Percentiles rank a stretch among this genome's conserved stretches.
Evolutionary conservation across 169 alveolate genomes (phyloP).

Genomic region (Cryptosporidium parvum): DNA sequence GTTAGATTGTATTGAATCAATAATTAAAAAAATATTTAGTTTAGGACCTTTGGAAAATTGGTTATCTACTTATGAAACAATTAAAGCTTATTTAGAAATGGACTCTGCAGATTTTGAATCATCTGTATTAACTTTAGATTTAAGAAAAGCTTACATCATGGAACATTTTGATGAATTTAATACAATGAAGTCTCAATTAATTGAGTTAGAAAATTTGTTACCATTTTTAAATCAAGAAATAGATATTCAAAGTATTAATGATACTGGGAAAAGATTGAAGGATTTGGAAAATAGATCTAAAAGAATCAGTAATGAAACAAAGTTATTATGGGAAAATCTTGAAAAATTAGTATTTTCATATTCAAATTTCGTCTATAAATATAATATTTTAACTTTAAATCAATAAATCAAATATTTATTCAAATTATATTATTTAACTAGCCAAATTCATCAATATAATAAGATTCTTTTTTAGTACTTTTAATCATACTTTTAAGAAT

Average conservation of each 20-base stretch:
- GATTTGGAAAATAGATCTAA: conserved; percentile 39
- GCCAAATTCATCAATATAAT: background rate
- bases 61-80: conserved; percentile 49
- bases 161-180: conserved; percentile 62
- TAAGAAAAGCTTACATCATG: conserved; percentile 62
- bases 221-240: conserved; percentile 56
- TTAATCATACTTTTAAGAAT: conserved; percentile 57
- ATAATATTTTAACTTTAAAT: conserved; percentile 14
- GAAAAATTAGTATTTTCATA: conserved; percentile 34
- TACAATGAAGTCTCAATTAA: conserved; percentile 21
- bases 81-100: conserved; percentile 65
- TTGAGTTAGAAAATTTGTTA: conserved; percentile 28
- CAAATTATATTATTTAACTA: background rate
- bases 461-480: conserved; percentile 46
- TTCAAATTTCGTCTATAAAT: conserved; percentile 54
- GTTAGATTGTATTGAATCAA: conserved; percentile 48
- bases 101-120: conserved; percentile 73
- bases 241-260: conserved; percentile 30
- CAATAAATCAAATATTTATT: background rate
- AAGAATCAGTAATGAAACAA: conserved; percentile 46
- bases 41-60: conserved; percentile 69
- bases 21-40: conserved; percentile 57
- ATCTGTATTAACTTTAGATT: conserved; percentile 56
- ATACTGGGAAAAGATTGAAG: conserved; percentile 2
- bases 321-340: conserved; percentile 53